Conservation (phyloP, 306 rosid species). For the Cicer bijugum region DNA sequence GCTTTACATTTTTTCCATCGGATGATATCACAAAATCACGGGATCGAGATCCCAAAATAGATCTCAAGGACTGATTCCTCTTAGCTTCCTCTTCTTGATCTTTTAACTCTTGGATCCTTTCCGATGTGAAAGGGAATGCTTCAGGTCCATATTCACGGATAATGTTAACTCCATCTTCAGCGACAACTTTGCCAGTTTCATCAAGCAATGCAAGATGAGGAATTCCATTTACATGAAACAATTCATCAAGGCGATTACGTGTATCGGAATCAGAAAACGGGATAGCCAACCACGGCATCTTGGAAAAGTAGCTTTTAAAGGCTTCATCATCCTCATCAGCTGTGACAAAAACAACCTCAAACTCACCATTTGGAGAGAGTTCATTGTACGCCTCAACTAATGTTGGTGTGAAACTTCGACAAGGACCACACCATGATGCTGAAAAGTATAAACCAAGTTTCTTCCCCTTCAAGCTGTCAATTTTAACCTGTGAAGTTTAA, state of each 20-base stretch:
- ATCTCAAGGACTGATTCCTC: conserved; percentile 60
- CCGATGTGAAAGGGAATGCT: conserved; percentile 62
- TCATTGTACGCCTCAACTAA: conserved; percentile 64
- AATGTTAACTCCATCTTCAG: conserved; percentile 49
- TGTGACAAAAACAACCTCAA: conserved; percentile 62
- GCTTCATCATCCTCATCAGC: conserved; percentile 65
- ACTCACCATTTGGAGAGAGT: conserved; percentile 57
- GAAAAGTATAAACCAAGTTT: conserved; percentile 69
- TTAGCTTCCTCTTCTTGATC: conserved; percentile 58
- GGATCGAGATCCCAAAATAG: conserved; percentile 54
- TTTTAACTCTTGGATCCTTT: conserved; percentile 56
- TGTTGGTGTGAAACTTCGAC: conserved; percentile 60
- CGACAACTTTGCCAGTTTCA: conserved; percentile 58
- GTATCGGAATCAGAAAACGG: conserved; percentile 68
- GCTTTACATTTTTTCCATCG: conserved; percentile 57
- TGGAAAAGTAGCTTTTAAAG: conserved; percentile 64
- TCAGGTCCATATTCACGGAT: conserved; percentile 60
- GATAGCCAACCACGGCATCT: conserved; percentile 85
- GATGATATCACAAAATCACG: conserved; percentile 68
- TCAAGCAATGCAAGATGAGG: conserved; percentile 65
- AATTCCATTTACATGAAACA: conserved; percentile 62
- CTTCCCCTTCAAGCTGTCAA: conserved; percentile 72
- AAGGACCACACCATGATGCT: conserved; percentile 76
- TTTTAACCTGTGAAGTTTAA: conserved; percentile 57
- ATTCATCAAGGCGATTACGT: conserved; percentile 50